Base-by-base conservation (phyloP, 2,329 filamentous ascomycete genomes). In the Decorospora gaudefroyi region DNA sequence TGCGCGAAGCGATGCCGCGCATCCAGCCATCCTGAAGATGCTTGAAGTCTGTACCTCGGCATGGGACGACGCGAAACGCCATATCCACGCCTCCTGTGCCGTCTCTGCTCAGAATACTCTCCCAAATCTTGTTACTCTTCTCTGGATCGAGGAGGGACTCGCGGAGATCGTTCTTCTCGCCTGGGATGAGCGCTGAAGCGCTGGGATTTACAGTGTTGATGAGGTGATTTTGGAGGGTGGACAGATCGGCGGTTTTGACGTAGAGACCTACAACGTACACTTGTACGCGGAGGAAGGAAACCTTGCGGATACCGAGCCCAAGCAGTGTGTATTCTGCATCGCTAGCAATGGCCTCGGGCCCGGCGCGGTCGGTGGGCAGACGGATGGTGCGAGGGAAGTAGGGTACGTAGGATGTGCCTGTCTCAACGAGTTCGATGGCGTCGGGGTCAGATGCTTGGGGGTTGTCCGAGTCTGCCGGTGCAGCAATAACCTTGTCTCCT, bases 211-310 rank as follows among this genome's bases (percentile, higher is more conserved):
- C 82, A 51, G 83, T 83, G 65, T 85, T 84, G 49, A 95, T 81
- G 19, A 97, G 79, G 30, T 83, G 81, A 55, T 81, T 78, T 71
- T 97, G 92, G 27, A 99, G 77, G n/a, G 80, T 78, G 3, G 85
- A 83, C 46, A 99, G 84, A 63, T 96, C 90, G 25, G 85, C 76
- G 0, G 86, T 92, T 17, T 90, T 88, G 17, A 97, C 80, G 74
- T 99, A 99, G 60, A 95, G 83, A 11, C 92, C 93, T 0, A 96
- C 87, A 12, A 97, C 87, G 73, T 99, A 99, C 39, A 99, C 93
- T 68, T 96, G 86, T 30, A 99, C 90, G 34, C 82, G 77, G 30
- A 97, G 74, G 70, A 97, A 96, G 16, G 88, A 95, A 21, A 99
- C 93, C 1, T 87, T 90, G 42, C 93, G 83, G 51, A 95, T 85